Conservation (phyloP, 2,329 filamentous ascomycete species). For the Diplodia mutila region DNA sequence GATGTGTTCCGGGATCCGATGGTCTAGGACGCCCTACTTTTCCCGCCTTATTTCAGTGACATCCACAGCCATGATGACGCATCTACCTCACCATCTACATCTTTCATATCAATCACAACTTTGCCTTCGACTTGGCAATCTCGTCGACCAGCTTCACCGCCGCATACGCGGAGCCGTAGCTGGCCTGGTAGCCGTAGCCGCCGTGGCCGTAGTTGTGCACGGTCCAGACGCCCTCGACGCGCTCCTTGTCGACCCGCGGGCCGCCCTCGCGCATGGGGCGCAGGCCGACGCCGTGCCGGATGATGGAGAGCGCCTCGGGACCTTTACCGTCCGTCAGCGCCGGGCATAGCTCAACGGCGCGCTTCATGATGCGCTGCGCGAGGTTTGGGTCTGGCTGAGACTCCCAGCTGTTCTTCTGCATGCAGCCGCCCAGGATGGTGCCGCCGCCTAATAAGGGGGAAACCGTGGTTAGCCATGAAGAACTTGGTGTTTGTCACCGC, state of each 20-base stretch:
- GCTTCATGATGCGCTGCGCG: conserved; percentile 82
- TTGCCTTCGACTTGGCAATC: conserved; percentile 33
- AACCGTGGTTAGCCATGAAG: background rate
- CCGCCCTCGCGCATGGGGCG: conserved; percentile 75
- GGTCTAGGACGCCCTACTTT: background rate
- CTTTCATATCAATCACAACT: conserved; percentile 30
- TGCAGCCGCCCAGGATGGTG: conserved; percentile 83
- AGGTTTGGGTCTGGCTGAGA: conserved; percentile 76
- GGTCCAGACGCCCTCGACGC: conserved; percentile 58
- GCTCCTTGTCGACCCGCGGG: conserved; percentile 74
- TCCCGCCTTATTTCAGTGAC: background rate
- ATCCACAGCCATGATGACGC: background rate
- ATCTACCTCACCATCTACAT: background rate
- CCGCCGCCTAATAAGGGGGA: conserved; percentile 62
- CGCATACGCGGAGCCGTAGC: conserved; percentile 48
- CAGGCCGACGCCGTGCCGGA: conserved; percentile 82
- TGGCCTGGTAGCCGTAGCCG: conserved; percentile 71
- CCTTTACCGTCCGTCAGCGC: conserved; percentile 67
- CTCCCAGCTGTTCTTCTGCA: conserved; percentile 80
- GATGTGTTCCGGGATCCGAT: background rate
- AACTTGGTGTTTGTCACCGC: conserved; percentile 23
- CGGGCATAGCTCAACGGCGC: conserved; percentile 68
- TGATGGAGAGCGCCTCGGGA: conserved; percentile 71
- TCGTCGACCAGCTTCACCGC: conserved; percentile 45
- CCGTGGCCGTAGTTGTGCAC: conserved; percentile 80